Base-by-base conservation (phyloP, 1,139 yeast species). In the Pichia sp. region DNA sequence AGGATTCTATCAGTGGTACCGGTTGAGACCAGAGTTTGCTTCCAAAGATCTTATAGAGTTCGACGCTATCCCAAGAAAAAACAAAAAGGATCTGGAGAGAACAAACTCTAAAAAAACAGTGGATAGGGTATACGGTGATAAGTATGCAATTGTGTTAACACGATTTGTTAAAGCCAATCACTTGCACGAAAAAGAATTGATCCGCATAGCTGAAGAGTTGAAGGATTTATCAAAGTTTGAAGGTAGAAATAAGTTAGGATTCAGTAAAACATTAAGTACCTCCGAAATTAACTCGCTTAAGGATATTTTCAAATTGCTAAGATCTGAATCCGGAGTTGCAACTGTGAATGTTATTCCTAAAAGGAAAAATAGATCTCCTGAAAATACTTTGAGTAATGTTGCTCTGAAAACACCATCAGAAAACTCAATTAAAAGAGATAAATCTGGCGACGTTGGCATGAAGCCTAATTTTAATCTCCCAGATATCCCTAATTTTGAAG, bases 1-100 rank as follows among this genome's bases (percentile, higher is more conserved):
- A 44, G 53, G 58, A 8, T 61, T 57, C 49, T 54, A 57, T 36
- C 29, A 51, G 5, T 64, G 67, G 67, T 55, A 55, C 45, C 15
- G 42, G 16, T 49, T 51, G 10, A 48, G 53, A 10, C 55, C 59
- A 10, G 48, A 42, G n/a, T 29, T 8, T 30, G 36, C 38, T 4
- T 26, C 38, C 10, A 19, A 45, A 5, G 44, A 47, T 4, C 7
- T 52, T 13, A 36, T 30, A 16, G 52, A 32, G 31, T 49, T 57
- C 42, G 54, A 55, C n/a, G 6, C 30, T 8, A 30, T 45, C 45
- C 26, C 47, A 4, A 52, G 50, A 52, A 50, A 47, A 10, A 49
- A 47, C 31, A 45, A 36, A 19, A 40, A 19, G 2, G 51, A 55
- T 19, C 26, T 48, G 8, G 41, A 38, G 4, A 47, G 45, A 10